These are phyloP conservation scores for Penicillium cinerascens DNA, from an alignment of 495 filamentous ascomycete species.

Conservation along the genomic window DNA sequence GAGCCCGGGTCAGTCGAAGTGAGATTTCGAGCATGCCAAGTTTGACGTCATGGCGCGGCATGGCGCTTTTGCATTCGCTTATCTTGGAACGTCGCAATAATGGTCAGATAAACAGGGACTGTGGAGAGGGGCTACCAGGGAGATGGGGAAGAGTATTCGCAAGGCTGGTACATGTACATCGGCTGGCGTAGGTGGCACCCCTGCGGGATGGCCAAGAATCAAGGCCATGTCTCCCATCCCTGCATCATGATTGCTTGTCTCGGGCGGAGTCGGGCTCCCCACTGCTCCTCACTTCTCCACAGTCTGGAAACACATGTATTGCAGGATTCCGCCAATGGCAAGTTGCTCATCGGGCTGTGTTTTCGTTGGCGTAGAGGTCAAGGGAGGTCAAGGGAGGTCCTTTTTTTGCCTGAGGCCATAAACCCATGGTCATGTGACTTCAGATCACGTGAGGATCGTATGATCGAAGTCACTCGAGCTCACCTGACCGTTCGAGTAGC, in stretches of 20 bases:
- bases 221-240: background rate
- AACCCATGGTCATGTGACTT: background rate
- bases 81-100: constrained; percentile 8
- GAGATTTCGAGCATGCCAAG: constrained; percentile 5
- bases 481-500: constrained; percentile 9
- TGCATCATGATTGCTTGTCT: background rate
- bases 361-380: background rate
- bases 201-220: constrained; percentile 6
- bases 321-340: constrained; percentile 8
- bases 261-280: background rate
- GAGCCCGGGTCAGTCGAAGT: constrained; percentile 14
- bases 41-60: constrained; percentile 14
- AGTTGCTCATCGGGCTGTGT: background rate
- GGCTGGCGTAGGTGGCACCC: constrained; percentile 16
- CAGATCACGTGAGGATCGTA: background rate
- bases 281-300: background rate
- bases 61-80: constrained; percentile 10
- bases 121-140: background rate
- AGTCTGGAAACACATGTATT: constrained; percentile 8
- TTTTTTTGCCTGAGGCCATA: background rate
- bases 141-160: background rate
- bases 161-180: too few relatives aligned
- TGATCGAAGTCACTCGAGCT: background rate
- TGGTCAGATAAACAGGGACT: background rate
- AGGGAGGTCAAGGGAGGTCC: background rate